Conservation (phyloP, 2,329 filamentous ascomycete species). For the Mycosphaerella arachidis region DNA sequence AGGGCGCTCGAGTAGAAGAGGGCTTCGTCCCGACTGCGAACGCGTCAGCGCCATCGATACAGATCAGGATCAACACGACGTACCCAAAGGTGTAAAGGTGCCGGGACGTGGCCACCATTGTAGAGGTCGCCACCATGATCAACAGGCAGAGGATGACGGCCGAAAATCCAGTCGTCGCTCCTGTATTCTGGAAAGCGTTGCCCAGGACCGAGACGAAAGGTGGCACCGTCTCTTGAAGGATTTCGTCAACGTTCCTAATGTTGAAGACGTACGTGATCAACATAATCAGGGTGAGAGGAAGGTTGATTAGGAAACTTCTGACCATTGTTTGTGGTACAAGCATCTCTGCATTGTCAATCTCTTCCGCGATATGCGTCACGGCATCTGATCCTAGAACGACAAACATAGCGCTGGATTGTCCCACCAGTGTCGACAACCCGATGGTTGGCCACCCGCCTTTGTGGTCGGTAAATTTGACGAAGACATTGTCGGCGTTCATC, state of each 20-base stretch:
- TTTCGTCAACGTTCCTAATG: slow-evolving; percentile 31
- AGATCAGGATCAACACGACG: slow-evolving; percentile 16
- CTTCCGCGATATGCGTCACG: slow-evolving; percentile 42
- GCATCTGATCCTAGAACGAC: slow-evolving; percentile 33
- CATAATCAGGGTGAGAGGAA: slow-evolving; percentile 26
- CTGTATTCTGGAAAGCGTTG: slow-evolving; percentile 27
- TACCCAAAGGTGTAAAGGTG: slow-evolving; percentile 39
- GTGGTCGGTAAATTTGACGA: slow-evolving; percentile 36
- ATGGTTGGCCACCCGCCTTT: slow-evolving; percentile 37
- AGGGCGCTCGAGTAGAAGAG: slow-evolving; percentile 38
- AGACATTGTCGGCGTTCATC: slow-evolving; percentile 21
- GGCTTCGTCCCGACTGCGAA: slow-evolving; percentile 45
- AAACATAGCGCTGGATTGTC: slow-evolving; percentile 35
- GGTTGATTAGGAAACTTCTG: slow-evolving; percentile 36
- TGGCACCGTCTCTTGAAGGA: slow-evolving; percentile 21
- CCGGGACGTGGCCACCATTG: slow-evolving; percentile 38
- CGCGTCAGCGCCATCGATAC: slow-evolving; percentile 22
- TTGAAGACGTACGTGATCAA: slow-evolving; percentile 35
- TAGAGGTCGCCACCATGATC: slow-evolving; percentile 38
- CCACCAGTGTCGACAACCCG: slow-evolving; percentile 37
- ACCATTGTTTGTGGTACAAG: slow-evolving; percentile 42
- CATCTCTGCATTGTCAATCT: slow-evolving; percentile 40
- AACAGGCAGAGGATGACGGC: slow-evolving; percentile 31
- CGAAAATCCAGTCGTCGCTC: slow-evolving; percentile 30
- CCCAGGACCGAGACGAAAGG: slow-evolving; percentile 32